A percentile compares a stretch with the other conserved stretches of the same genome.
phyloP scores from a whole-genome alignment of 768 basidiomycete genomes.

The Galerina marginata region DNA sequence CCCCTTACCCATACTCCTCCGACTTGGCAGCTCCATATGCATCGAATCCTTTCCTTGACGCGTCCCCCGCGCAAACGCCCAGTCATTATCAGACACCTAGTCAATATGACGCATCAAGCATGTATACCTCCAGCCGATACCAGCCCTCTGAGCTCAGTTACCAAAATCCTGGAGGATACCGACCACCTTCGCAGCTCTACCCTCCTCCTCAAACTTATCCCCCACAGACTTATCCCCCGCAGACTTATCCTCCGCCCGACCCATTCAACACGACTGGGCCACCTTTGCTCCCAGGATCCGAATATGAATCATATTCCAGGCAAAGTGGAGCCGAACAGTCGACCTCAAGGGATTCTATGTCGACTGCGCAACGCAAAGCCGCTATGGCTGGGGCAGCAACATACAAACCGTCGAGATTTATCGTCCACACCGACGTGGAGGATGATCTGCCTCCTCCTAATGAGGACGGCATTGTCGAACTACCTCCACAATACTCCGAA shows the following conservation, averaged over 20 bases:
- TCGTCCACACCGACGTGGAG: slow-evolving; percentile 74
- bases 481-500: slow-evolving; percentile 77
- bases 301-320: slow-evolving; percentile 12
- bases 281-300: slow-evolving; percentile 9
- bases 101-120: neutral
- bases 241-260: slow-evolving; percentile 13
- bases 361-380: slow-evolving; percentile 58
- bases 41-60: slow-evolving; percentile 35
- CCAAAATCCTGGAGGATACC: neutral
- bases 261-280: slow-evolving; percentile 30
- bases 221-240: neutral
- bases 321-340: slow-evolving; percentile 6
- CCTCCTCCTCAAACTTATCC: slow-evolving; percentile 11
- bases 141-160: slow-evolving; percentile 1
- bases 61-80: neutral
- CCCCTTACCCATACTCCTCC: slow-evolving; percentile 33
- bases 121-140: neutral
- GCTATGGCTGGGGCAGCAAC: slow-evolving; percentile 51
- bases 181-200: neutral
- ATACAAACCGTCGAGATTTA: slow-evolving; percentile 57
- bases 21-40: slow-evolving; percentile 11
- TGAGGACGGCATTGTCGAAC: slow-evolving; percentile 64
- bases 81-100: slow-evolving; percentile 11
- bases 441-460: slow-evolving; percentile 50
- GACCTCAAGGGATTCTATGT: slow-evolving; percentile 23